These are phyloP conservation scores for Candida tibetensis DNA, from an alignment of 805 yeast genomes.

Conservation along the genomic window DNA sequence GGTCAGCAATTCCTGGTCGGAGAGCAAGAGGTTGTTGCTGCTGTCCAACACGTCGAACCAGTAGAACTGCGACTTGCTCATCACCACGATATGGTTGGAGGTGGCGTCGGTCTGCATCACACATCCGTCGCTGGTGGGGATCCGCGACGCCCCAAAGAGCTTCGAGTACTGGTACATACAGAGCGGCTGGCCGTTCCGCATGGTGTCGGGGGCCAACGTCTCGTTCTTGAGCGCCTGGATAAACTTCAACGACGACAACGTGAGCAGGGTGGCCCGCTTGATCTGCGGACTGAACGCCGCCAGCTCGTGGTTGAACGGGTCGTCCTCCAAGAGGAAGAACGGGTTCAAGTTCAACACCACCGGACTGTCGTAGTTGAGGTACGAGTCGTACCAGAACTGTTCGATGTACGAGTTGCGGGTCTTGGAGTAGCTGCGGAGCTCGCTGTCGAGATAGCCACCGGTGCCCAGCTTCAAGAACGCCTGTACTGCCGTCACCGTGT, in stretches of 20 bases:
- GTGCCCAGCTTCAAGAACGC: constrained; percentile 49
- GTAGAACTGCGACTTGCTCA: constrained; percentile 84
- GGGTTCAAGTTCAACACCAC: constrained; percentile 93
- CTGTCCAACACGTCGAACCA: constrained; percentile 91
- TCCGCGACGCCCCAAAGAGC: constrained; percentile 82
- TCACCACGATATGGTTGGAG: constrained; percentile 77
- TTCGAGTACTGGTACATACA: constrained; percentile 92
- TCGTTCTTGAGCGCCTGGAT: constrained; percentile 74
- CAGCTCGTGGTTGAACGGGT: constrained; percentile 68
- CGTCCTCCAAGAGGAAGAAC: constrained; percentile 85
- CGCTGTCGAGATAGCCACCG: constrained; percentile 60
- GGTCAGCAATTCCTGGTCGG: constrained; percentile 70
- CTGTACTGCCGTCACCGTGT: constrained; percentile 57
- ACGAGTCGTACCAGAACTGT: constrained; percentile 93
- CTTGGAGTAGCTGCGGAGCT: constrained; percentile 58
- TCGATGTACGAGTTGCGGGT: constrained; percentile 79
- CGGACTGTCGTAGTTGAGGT: constrained; percentile 80
- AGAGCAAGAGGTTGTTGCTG: constrained; percentile 64
- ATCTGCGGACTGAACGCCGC: constrained; percentile 50
- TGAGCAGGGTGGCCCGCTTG: constrained; percentile 76
- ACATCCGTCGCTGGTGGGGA: constrained; percentile 79
- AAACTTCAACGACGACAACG: constrained; percentile 74
- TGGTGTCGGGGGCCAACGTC: constrained; percentile 67
- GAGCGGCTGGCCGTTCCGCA: constrained; percentile 59
- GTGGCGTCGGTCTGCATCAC: constrained; percentile 76